Base-by-base conservation (phyloP, 495 filamentous ascomycete genomes). In the Lophiotrema nucula region DNA sequence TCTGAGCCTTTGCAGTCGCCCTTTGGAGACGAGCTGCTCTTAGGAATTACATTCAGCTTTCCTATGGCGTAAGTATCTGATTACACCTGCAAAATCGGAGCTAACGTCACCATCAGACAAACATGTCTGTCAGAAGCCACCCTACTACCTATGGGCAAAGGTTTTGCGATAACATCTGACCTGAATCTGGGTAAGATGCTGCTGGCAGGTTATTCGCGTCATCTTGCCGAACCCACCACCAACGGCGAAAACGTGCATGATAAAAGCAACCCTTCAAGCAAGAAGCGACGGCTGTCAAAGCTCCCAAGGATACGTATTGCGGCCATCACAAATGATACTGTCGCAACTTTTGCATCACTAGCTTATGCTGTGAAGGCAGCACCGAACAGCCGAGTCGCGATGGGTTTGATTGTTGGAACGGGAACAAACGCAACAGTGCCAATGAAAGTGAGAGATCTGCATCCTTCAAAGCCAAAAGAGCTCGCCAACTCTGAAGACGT, bases 41-140 rank as follows among this genome's bases (percentile, higher is more conserved):
- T 92, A 75, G 89, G 89, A 1, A 86, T 95, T 37, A 90, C 89
- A 13, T 95, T 92, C 69, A 89, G 85, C 73, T 95, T 95, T 63
- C 88, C 89, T 12, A 90, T 92, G 73, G 81, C 53, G 64, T 67
- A 53, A 48, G 64, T 19, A n/a, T n/a, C n/a, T n/a, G 84, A 48
- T 26, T 35, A 4, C 35, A 41, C 13, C 25, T 27, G 45, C 15
- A 22, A 10, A 27, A 48, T n/a, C n/a, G 31, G 15, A 54, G 26
- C 51, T 33, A 41, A 44, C n/a, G 21, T 19, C 21, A 19, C 45
- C 24, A n/a, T 3, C 25, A 91, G 88, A 67, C 89, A 95, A 77
- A 79, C 80, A 53, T 84, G 86, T 21, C 75, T 92, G 44, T 77
- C 86, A 15, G 82, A 90, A 56, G 89, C 89, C 10, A 87, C 83